phyloP scores from a whole-genome alignment of 2,329 filamentous ascomycete genomes.

The Cordyceps farinosa region DNA sequence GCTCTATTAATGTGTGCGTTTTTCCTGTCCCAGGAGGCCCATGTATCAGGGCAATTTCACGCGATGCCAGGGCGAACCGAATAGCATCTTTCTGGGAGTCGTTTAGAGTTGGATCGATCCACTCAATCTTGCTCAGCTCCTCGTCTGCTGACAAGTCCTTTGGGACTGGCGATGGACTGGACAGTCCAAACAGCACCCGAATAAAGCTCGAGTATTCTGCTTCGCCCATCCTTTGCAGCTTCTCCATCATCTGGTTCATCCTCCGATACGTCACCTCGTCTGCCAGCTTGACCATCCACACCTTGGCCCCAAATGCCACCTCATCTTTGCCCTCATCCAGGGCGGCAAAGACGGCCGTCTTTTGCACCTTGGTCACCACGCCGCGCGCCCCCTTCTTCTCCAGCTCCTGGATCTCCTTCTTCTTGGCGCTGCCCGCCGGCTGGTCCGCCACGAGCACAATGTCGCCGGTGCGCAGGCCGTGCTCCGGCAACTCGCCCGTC shows the following conservation, averaged over 20 bases:
- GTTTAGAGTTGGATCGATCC: slow-evolving; percentile 61
- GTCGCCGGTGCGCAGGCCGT: slow-evolving; percentile 73
- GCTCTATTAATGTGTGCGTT: slow-evolving; percentile 91
- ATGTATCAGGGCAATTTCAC: slow-evolving; percentile 85
- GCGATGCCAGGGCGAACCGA: slow-evolving; percentile 77
- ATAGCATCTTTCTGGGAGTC: slow-evolving; percentile 66
- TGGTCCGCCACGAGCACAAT: slow-evolving; percentile 75
- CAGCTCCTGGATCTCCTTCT: slow-evolving; percentile 66
- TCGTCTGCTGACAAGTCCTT: slow-evolving; percentile 40
- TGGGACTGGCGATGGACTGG: slow-evolving; percentile 48
- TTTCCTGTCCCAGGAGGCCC: slow-evolving; percentile 96
- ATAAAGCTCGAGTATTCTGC: slow-evolving; percentile 58
- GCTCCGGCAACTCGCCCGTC: slow-evolving; percentile 61
- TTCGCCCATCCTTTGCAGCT: slow-evolving; percentile 54
- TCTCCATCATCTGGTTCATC: slow-evolving; percentile 63
- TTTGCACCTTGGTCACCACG: slow-evolving; percentile 64
- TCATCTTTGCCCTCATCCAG: slow-evolving; percentile 62
- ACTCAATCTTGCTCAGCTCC: slow-evolving; percentile 47
- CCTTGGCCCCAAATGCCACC: slow-evolving; percentile 41
- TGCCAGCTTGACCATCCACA: slow-evolving; percentile 65
- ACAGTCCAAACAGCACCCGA: slow-evolving; percentile 59
- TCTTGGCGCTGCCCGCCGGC: slow-evolving; percentile 67
- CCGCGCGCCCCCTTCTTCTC: slow-evolving; percentile 66
- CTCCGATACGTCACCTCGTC: slow-evolving; percentile 64
- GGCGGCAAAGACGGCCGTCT: slow-evolving; percentile 60